Evolutionary conservation across 1,139 yeast genomes (phyloP), one percentile per base, ranked within the genome.

Genomic region (Magnusiomyces tetraspermus): DNA sequence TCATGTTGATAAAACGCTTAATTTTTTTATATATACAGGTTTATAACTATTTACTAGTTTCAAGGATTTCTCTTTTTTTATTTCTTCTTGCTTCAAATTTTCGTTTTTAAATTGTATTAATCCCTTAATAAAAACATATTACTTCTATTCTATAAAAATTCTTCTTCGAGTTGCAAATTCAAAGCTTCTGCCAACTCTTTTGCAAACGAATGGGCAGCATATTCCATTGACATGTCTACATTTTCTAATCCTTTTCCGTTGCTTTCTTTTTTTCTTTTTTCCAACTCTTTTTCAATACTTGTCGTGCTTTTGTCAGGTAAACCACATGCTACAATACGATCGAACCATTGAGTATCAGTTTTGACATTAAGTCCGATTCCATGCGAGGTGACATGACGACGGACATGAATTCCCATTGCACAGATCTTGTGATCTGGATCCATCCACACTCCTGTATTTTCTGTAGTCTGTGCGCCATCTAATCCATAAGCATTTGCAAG

Each of bases 381-480:
- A 68, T 89, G 96, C 0, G 94, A 82, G 0, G 97, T 87, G 43
- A 94, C 77, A 17, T 87, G 83, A 55, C 96, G 72, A 58, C 89
- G 83, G 21, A 92, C 83, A 62, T 89, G 89, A 50, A 92, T 79
- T 0, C 98, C 98, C 11, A 94, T 79, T 19, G 97, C 87, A 0
- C 96, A 92, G 42, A 94, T 83, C 64, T 94, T 94, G 37, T 73
- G 67, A 50, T 74, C 67, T n/a, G 74, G 71, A 22, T 70, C 63
- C 48, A 83, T 73, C 96, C 97, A 92, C 11, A 71, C 75, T 0
- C 98, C 98, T 0, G 96, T 94, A 60, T 90, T 80, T 21, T 75
- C 79, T 1, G 88, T 84, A 6, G 76, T 72, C 50, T 74, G 74
- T 1, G 78, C 73, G 22, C 44, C 36, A 15, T 66, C 60, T n/a